Conservation (phyloP, 108 stramenopile species). For the Pseudonitzschia delicatissima region DNA sequence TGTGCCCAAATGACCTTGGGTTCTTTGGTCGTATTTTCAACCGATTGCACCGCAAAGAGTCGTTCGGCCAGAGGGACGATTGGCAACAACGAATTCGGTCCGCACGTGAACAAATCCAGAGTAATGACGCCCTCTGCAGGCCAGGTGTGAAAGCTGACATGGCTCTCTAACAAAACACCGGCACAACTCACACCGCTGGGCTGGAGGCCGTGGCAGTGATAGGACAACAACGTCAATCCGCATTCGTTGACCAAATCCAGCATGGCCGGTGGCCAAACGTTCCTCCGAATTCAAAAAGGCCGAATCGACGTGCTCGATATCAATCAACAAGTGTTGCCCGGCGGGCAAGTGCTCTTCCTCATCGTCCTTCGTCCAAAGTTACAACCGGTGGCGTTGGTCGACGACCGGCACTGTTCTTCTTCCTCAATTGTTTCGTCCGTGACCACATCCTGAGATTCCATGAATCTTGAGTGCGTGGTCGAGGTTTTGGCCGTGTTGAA, state of each 20-base stretch:
- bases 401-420: not conserved
- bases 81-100: slow-evolving; percentile 50
- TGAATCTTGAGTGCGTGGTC: slow-evolving; percentile 26
- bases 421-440: slow-evolving; percentile 1
- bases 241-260: slow-evolving; percentile 53
- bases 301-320: slow-evolving; percentile 56
- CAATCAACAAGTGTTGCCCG: slow-evolving; percentile 69
- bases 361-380: slow-evolving; percentile 10
- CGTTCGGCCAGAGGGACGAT: slow-evolving; percentile 51
- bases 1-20: slow-evolving; percentile 52
- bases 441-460: slow-evolving; percentile 22
- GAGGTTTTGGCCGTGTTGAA: slow-evolving; percentile 43
- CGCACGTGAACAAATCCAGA: slow-evolving; percentile 74
- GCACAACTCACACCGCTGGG: slow-evolving; percentile 71
- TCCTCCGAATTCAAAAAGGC: slow-evolving; percentile 59
- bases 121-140: slow-evolving; percentile 68
- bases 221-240: slow-evolving; percentile 49
- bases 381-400: not conserved
- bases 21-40: not conserved
- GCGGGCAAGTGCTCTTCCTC: slow-evolving; percentile 61
- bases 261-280: slow-evolving; percentile 60
- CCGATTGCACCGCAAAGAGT: slow-evolving; percentile 50
- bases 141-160: slow-evolving; percentile 81
- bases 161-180: slow-evolving; percentile 69
- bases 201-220: slow-evolving; percentile 59